A percentile compares a stretch with the other conserved stretches of the same genome.
phyloP scores from a whole-genome alignment of 2,329 filamentous ascomycete species.

The Phialophora tarda region DNA sequence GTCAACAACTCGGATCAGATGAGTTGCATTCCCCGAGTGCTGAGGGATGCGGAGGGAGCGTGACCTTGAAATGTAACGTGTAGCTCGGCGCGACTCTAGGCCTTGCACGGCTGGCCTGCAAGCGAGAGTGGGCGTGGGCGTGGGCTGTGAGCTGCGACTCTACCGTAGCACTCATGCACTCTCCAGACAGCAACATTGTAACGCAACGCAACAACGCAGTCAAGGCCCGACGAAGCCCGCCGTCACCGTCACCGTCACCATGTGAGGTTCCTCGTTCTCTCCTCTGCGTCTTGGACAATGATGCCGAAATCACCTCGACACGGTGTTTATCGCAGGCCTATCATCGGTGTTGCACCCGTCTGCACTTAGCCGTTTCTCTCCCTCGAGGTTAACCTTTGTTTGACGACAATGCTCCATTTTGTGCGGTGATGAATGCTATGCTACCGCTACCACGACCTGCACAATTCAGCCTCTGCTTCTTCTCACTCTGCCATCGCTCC shows the following conservation, averaged over 20 bases:
- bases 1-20: background rate
- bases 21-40: constrained; percentile 1
- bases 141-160: background rate
- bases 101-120: background rate
- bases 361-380: background rate
- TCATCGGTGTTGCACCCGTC: constrained; percentile 7
- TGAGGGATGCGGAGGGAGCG: background rate
- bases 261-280: background rate
- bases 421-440: constrained; percentile 24
- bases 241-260: background rate
- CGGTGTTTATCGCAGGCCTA: background rate
- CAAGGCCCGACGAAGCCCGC: constrained; percentile 2
- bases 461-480: constrained; percentile 5
- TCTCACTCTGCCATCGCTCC: constrained; percentile 8
- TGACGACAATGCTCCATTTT: background rate
- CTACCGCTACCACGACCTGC: constrained; percentile 31
- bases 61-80: constrained; percentile 12
- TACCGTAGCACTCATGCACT: constrained; percentile 6
- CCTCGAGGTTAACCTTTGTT: constrained; percentile 1
- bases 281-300: background rate
- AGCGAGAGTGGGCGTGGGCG: background rate
- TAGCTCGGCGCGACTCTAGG: background rate
- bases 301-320: background rate
- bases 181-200: constrained; percentile 4
- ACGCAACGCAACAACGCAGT: constrained; percentile 4